Evolutionary conservation across 305 asterid genomes (phyloP), one percentile per base, ranked within the genome.

Genomic region (Fraxinus baroniana): DNA sequence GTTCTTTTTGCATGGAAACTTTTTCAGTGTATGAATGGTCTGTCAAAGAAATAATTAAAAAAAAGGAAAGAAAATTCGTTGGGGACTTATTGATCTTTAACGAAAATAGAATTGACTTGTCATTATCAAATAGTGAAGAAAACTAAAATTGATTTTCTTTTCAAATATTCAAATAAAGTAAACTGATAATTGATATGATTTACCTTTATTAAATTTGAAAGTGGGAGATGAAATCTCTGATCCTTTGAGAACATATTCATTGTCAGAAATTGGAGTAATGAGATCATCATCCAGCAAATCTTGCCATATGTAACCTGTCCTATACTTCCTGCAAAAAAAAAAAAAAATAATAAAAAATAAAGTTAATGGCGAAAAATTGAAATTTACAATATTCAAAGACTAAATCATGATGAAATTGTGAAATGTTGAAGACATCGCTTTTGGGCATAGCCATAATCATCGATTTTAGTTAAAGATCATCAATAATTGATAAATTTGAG

Each of bases 231-330:
- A 79, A 81, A 91, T 87, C 86, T 94, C 92, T 18, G 98, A 96
- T 84, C 99, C 99, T 85, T 96, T 94, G 57, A 96, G 92, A 26
- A 96, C 98, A 79, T 91, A 96, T 86, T 96, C 99, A 83, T 92
- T 93, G 91, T 96, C 98, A 5, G 95, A 89, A 71, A 94, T 86
- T 17, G 99, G 98, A 77, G 97, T 94, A 35, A 96, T 92, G 35
- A 96, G 97, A 91, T 96, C 99, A 85, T 96, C 98, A 86, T 96
- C 99, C 17, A 91, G 32, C 85, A 96, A 89, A 83, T 96, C 99
- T 89, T 96, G 98, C 99, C 99, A 96, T 7, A 96, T 95, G 83
- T 91, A 92, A 2, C 97, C 97, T 10, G 90, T 84, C 86, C 91
- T 96, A 83, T 94, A 96, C 80, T 81, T 93, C 87, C 99, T 96